Conservation (phyloP, 176 grass and related monocot species). For the Oryza glumipatula region DNA sequence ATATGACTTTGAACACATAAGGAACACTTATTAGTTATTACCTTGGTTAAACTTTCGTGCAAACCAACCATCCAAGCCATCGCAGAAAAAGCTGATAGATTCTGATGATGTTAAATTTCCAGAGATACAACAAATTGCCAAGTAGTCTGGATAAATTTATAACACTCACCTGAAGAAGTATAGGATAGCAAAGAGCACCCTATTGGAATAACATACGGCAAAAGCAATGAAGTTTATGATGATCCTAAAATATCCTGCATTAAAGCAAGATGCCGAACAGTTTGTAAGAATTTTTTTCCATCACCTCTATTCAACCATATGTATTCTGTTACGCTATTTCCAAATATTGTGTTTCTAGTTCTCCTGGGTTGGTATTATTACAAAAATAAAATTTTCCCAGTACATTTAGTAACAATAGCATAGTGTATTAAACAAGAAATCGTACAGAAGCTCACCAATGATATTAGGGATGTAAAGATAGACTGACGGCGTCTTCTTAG, state of each 20-base stretch:
- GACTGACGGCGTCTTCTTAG: conserved; percentile 48
- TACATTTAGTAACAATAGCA: background rate
- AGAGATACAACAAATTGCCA: background rate
- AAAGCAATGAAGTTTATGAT: conserved; percentile 91
- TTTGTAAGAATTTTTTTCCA: background rate
- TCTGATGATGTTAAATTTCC: conserved; percentile 30
- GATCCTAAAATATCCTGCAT: conserved; percentile 83
- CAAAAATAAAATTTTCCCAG: background rate
- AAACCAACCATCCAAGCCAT: conserved; percentile 83
- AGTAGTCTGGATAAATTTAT: conserved; percentile 4
- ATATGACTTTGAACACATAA: conserved; percentile 1
- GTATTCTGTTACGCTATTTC: background rate
- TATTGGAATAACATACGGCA: conserved; percentile 70
- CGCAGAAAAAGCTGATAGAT: conserved; percentile 69
- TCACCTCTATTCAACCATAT: background rate
- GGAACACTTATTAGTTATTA: conserved; percentile 12
- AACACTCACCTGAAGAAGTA: conserved; percentile 76
- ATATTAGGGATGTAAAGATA: conserved; percentile 96
- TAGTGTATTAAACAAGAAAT: background rate
- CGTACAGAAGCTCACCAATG: conserved; percentile 45
- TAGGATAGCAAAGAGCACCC: conserved; percentile 75
- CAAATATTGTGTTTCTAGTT: background rate
- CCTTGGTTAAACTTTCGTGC: conserved; percentile 81
- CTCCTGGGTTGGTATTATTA: background rate
- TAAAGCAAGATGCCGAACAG: background rate